Evolutionary conservation across 495 filamentous ascomycete species (phyloP), one percentile per base, ranked within the genome.

Genomic region (Articulospora tetracladia): DNA sequence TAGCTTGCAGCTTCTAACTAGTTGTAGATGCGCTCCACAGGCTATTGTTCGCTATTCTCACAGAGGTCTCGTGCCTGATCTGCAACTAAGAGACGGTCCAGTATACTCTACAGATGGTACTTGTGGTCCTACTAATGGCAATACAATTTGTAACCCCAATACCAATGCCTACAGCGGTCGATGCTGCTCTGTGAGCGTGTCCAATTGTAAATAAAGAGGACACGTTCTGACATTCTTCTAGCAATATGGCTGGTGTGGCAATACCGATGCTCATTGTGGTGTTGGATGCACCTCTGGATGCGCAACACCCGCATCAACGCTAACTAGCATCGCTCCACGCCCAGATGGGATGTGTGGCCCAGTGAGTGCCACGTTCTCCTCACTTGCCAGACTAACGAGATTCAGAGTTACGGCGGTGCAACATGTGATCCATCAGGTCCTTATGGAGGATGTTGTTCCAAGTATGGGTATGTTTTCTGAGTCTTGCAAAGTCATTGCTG

Each of bases 71-170:
- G 25, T 39, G 1, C 20, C 46, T 32, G 46, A 49, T 15, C 12
- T 65, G 28, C 30, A 60, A 22, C 11, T 36, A 7, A 54, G 64
- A 59, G 57, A 61, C 1, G 36, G 59, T 2, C 58, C 63, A 34
- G 41, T 34, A 24, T 67, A 58, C 19, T 63, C 74, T 12, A 73
- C 66, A 10, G 70, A 82, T 66, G 79, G 79, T 19, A 73, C 70
- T 39, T 82, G 79, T 57, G 79, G 79, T 56, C 70, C 72, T 22
- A 63, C 53, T 3, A 73, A 78, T 62, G 73, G 72, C 26, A 70
- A 68, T 24, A 77, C 74, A 13, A 63, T 78, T n/a, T 82, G 79
- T 60, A 76, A 79, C 22, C 60, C 65, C 12, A 60, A 63, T 20
- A 67, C 48, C 41, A 57, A 55, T 1, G 36, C 51, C 20, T 62